Base-by-base conservation (phyloP, 2,329 filamentous ascomycete species). In the Cladosporium halotolerans region DNA sequence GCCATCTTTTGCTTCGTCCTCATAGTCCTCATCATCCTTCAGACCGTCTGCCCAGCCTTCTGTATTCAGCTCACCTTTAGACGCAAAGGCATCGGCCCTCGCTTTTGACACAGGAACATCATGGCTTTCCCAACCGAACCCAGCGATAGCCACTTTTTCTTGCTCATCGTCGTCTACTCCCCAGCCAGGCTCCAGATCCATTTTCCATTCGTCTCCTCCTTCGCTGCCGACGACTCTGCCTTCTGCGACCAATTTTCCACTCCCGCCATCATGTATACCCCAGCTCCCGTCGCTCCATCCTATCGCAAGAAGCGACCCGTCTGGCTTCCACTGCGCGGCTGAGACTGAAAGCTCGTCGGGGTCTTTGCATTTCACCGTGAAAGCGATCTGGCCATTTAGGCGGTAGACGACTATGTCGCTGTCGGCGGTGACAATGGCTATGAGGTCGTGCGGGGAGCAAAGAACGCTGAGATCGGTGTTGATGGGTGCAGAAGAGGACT, bases 391-490 rank as follows among this genome's bases (percentile, higher is more conserved):
- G 1, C 85, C 86, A 56, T 86, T 88, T 13, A 91, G 79, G 45
- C 92, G 81, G 70, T 86, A 91, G 41, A 96, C 83, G 60, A 86
- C 79, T 14, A 96, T 74, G 46, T 83, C 82, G 82, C 82, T 56
- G 83, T 80, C 13, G 79, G 58, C 42, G n/a, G 79, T 81, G 10
- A 87, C 86, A 10, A 90, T 77, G 4, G 85, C 84, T n/a, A 86
- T 78, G 43, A 97, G 77, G 70, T 96, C 89, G 74, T 95, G 88
- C 8, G 84, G 86, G 13, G 91, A 89, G 69, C 89, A 95, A 70
- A 87, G 89, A 23, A 84, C 79, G 33, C 92, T 76, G 47, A 86
- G 79, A 44, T 76, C 73, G 34, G 76, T 72, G 36, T 80, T 76
- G 18, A 82, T 76, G 19, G 76, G 76, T 43, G 45, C 9, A 2